Base-by-base conservation (phyloP, 2,329 filamentous ascomycete species). In the Amauroascus niger region DNA sequence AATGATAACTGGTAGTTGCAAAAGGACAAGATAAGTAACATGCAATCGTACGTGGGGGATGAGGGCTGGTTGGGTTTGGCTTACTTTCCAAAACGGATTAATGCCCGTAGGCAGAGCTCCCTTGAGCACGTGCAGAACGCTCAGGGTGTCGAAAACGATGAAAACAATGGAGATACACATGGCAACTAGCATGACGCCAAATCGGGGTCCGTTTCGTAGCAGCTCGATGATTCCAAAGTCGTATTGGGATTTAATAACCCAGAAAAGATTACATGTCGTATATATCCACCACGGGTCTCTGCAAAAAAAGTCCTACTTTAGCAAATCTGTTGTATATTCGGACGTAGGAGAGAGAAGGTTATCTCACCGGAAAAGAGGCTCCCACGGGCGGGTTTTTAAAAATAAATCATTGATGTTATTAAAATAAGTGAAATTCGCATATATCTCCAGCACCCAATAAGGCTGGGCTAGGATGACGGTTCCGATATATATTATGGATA, bases 281-380 rank as follows among this genome's bases (percentile, higher is more conserved):
- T 82, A 81, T 16, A 85, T 76, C 82, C 82, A 85, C 82, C 82
- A 85, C 0, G 82, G 82, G 58, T 85, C 82, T 8, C 76, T 76
- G 30, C 26, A 7, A 9, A 13, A 11, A n/a, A 24, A 13, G 35
- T 26, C 3, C 16, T 28, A 28, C 2, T 30, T 46, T 14, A 46
- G 50, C 30, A 20, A 39, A 28, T 43, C 11, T 35, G 54, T 59
- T 35, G 11, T 61, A 53, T 26, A 5, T 6, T 40, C 9, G 39
- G 7, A 20, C 6, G 44, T 14, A 39, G n/a, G 6, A 22, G 32
- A 24, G n/a, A 20, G 49, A 47, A 14, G 1, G 2, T 20, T 22
- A 16, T 51, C 66, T 56, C 64, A 76, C 74, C 80, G 74, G 60
- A 79, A 81, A 0, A 83, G 63, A 1, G 80, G 78, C 63, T 84